Conservation (phyloP, 306 rosid species). For the Cucurbita pepo region DNA sequence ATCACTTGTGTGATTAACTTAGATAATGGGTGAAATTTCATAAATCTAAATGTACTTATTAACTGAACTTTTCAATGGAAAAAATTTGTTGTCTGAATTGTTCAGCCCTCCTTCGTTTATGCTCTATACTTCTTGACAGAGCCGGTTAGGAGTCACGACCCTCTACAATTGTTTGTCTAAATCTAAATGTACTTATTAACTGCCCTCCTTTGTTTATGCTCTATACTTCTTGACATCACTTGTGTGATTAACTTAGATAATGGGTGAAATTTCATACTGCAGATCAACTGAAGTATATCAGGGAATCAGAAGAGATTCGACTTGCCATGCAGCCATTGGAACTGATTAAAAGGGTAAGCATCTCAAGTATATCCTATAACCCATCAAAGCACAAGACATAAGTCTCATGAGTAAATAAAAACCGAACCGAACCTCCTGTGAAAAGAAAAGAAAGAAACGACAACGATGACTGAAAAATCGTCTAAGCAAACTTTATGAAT, state of each 20-base stretch:
- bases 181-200: no score
- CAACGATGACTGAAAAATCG: background rate
- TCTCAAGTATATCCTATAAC: background rate
- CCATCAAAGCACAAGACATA: background rate
- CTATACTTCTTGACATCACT: no score
- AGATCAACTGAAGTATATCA: slow-evolving; percentile 47
- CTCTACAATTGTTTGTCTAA: no score
- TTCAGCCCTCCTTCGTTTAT: no score
- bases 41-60: no score
- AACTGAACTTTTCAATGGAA: no score
- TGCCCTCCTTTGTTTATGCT: no score
- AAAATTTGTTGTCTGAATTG: no score
- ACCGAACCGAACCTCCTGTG: background rate
- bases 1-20: no score
- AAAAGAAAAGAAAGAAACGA: background rate
- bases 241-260: background rate
- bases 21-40: no score
- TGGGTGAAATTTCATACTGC: slow-evolving; percentile 20
- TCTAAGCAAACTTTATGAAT: background rate
- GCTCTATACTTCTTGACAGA: no score
- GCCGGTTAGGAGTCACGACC: no score
- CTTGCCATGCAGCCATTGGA: slow-evolving; percentile 84
- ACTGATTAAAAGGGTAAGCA: slow-evolving; percentile 63
- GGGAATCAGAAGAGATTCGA: slow-evolving; percentile 76
- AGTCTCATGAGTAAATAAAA: background rate